Percentiles rank a stretch among this genome's conserved stretches.
Conservation (phyloP, 805 yeast species). For the Zygosaccharomyces kombuchaensis region DNA sequence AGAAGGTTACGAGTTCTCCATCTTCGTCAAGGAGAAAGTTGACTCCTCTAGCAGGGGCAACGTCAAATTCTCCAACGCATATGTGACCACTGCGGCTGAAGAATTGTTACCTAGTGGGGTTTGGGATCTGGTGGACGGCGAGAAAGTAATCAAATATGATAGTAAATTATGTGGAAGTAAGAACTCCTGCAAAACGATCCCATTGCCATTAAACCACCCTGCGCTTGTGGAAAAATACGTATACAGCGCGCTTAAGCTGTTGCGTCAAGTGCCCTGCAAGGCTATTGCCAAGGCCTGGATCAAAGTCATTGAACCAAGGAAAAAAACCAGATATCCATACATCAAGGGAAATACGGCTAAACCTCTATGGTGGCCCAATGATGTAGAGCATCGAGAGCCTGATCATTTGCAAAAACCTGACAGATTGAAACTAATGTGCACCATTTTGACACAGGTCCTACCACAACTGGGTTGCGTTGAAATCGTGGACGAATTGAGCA, state of each 20-base stretch:
- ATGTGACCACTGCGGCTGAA: slow-evolving; percentile 12
- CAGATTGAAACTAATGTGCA: slow-evolving; percentile 47
- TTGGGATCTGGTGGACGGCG: slow-evolving; percentile 15
- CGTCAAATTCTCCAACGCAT: slow-evolving; percentile 9
- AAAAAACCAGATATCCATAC: slow-evolving; percentile 62
- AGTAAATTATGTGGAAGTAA: neutral
- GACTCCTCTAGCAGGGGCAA: neutral
- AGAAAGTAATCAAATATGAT: slow-evolving; percentile 7
- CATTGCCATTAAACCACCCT: slow-evolving; percentile 8
- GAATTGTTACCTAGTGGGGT: slow-evolving; percentile 9
- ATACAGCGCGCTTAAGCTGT: slow-evolving; percentile 32
- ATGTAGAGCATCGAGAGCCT: slow-evolving; percentile 62
- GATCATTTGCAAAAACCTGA: slow-evolving; percentile 63
- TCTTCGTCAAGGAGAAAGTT: slow-evolving; percentile 12
- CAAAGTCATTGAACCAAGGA: slow-evolving; percentile 57
- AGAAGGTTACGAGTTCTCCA: slow-evolving; percentile 15
- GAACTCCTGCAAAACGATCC: slow-evolving; percentile 3
- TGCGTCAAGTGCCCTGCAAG: slow-evolving; percentile 57
- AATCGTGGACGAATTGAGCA: slow-evolving; percentile 15
- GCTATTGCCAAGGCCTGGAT: slow-evolving; percentile 65
- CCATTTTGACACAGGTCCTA: slow-evolving; percentile 30
- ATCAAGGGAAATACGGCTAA: slow-evolving; percentile 44
- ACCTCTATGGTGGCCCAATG: slow-evolving; percentile 71
- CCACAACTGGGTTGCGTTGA: slow-evolving; percentile 15
- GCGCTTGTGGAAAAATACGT: slow-evolving; percentile 12